Evolutionary conservation across 1,284 basidiomycete species (phyloP).

Genomic region (Athelia sp.): DNA sequence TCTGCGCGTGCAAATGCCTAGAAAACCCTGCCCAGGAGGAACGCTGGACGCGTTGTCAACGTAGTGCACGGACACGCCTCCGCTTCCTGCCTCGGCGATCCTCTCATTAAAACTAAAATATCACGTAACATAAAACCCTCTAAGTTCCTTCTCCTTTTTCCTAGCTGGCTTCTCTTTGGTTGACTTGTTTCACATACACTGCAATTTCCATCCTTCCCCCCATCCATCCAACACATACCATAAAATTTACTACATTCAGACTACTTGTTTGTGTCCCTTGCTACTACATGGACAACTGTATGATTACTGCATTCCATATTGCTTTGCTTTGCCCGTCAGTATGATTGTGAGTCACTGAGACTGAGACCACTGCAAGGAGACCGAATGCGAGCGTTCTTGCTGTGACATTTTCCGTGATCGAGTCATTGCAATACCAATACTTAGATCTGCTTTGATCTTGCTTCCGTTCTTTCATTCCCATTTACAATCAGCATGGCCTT

Average conservation of each 20-base stretch:
- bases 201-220: conserved; percentile 25
- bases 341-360: neutral
- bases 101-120: conserved; percentile 13
- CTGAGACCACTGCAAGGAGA: too few species aligned
- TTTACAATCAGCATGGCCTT: neutral
- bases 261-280: neutral
- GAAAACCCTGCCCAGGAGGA: conserved; percentile 32
- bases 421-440: too few species aligned
- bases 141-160: conserved; percentile 1
- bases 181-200: conserved; percentile 9
- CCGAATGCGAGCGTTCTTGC: too few species aligned
- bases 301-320: neutral
- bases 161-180: conserved; percentile 8
- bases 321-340: neutral
- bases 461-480: neutral
- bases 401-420: too few species aligned
- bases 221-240: conserved; percentile 6
- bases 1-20: conserved; percentile 22
- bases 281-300: neutral
- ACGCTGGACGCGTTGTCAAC: conserved; percentile 16
- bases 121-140: conserved; percentile 5
- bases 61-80: conserved; percentile 34
- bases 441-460: neutral
- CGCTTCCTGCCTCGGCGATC: conserved; percentile 15
- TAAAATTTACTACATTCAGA: neutral